phyloP scores from a whole-genome alignment of 805 yeast genomes.

The Candida yuanshanica region DNA sequence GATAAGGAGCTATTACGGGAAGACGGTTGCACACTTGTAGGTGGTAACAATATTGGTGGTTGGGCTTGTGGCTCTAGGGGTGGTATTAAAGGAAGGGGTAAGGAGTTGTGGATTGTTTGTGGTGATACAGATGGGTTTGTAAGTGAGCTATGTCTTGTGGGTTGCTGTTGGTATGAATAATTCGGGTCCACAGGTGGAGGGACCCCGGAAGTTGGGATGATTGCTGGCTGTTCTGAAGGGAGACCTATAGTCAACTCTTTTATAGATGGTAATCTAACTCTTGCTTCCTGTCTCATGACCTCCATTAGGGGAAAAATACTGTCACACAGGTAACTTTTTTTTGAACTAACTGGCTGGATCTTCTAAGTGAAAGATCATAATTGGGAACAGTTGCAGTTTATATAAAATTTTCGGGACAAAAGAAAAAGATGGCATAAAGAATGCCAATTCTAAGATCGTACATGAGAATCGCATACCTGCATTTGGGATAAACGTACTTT shows the following conservation, averaged over 20 bases:
- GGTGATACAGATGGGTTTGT: background rate
- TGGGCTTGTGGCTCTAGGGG: background rate
- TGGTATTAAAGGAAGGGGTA: background rate
- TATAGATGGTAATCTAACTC: conserved; percentile 9
- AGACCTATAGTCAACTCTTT: conserved; percentile 9
- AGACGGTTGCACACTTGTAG: background rate
- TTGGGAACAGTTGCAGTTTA: background rate
- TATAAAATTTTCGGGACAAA: background rate
- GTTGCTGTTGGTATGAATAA: background rate
- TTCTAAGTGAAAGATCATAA: background rate
- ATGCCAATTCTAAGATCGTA: background rate
- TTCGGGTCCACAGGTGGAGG: background rate
- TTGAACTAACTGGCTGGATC: too few relatives aligned
- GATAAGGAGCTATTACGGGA: background rate
- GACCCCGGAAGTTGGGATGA: background rate
- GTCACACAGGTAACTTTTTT: too few relatives aligned
- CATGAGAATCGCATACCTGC: background rate
- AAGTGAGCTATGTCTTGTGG: background rate
- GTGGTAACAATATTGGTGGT: background rate
- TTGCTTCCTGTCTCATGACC: background rate
- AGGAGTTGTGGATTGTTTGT: background rate
- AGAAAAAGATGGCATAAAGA: background rate
- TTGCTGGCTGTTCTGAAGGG: conserved; percentile 1
- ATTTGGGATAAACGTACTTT: background rate
- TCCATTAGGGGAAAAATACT: too few relatives aligned